Base-by-base conservation (phyloP, 1,139 yeast genomes). In the Saccharomyces hybrid region DNA sequence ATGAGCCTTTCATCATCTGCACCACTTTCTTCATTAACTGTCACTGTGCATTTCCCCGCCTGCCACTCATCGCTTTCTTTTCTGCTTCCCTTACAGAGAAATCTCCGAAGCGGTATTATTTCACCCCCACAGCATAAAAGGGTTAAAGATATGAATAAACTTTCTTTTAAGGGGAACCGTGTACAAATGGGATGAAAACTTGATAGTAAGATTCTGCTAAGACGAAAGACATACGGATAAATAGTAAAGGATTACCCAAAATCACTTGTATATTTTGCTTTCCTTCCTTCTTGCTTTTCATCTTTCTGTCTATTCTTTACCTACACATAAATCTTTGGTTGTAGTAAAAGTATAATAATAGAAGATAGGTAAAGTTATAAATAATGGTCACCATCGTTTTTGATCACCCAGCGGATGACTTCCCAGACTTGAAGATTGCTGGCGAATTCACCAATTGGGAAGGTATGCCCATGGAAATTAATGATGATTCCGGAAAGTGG, bases 401-500 rank as follows among this genome's bases (percentile, higher is more conserved):
- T 52, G 58, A 58, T 28, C 64, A 61, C 48, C 51, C 58, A 13
- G 51, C 55, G 8, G 51, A 53, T n/a, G 51, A 27, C 11, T 60
- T 60, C 50, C 50, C 58, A 9, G 47, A 57, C 7, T 55, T 68
- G 52, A 60, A 63, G 42, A 61, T 68, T 49, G 71, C 71, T 11
- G 69, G 70, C 14, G 65, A 63, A 49, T 64, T 67, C 38, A 62
- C 60, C 14, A 46, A 55, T 9, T 68, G 71, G 71, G 53, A 58
- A 19, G 53, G 60, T 5, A 48, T 57, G 14, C 62, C 67, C 2
- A 68, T 68, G 71, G 48, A 23, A 8, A 54, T 55, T 38, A 52
- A 55, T 6, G 48, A 46, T 2, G 47, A 34, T 6, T 42, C 48
- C 7, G 42, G 51, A 2, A 54, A 55, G 6, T 68, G 70, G 69